phyloP scores from a whole-genome alignment of 768 basidiomycete genomes.

The Phallus indusiatus region DNA sequence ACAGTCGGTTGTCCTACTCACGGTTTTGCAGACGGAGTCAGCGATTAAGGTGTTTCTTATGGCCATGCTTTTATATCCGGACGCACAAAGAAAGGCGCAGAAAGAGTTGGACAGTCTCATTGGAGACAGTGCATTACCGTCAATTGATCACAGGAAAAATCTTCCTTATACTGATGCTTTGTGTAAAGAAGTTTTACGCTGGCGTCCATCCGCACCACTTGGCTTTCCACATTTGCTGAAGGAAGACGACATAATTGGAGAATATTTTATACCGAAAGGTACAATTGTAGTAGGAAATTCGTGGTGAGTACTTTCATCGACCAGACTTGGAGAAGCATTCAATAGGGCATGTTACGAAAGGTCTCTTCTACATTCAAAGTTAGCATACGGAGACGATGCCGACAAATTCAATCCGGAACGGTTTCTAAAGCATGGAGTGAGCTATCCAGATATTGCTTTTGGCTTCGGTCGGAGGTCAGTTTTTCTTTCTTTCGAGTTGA shows the following conservation, averaged over 20 bases:
- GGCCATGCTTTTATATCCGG: constrained; percentile 10
- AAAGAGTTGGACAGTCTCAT: constrained; percentile 11
- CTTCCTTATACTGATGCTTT: constrained; percentile 12
- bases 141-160: constrained; percentile 24
- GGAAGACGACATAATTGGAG: constrained; percentile 3
- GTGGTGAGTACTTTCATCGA: background rate
- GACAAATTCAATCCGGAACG: constrained; percentile 30
- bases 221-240: constrained; percentile 3
- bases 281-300: constrained; percentile 4
- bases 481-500: background rate
- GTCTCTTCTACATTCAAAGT: background rate
- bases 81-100: constrained; percentile 8
- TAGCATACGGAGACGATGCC: constrained; percentile 17
- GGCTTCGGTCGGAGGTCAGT: constrained; percentile 16
- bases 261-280: constrained; percentile 7
- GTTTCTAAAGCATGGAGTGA: constrained; percentile 16
- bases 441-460: constrained; percentile 5
- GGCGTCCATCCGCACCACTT: constrained; percentile 11
- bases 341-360: background rate
- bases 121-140: constrained; percentile 6
- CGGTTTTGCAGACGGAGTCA: background rate
- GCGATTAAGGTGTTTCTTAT: constrained; percentile 1
- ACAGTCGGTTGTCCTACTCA: background rate
- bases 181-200: constrained; percentile 25
- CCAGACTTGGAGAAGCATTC: background rate